Base-by-base conservation (phyloP, 768 basidiomycete species). In the Lentinula guzmanii region DNA sequence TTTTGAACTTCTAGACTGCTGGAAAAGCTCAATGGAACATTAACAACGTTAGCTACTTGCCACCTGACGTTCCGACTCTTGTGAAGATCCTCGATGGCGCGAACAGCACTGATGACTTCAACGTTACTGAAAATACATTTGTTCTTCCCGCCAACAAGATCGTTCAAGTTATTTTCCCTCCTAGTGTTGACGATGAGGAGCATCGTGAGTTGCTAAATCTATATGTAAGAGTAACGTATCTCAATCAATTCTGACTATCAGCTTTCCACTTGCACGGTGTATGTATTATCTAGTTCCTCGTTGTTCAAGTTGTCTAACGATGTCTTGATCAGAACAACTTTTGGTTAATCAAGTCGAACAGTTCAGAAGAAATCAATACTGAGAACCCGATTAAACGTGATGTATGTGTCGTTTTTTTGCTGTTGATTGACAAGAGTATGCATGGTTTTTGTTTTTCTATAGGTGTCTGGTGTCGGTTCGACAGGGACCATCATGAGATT, bases 381-480 rank as follows among this genome's bases (percentile, higher is more conserved):
- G 79, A 79, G 48, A 79, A 88, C 70, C 87, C 87, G 1, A 76
- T 83, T 18, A 62, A 62, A 13, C 69, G 70, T 58, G 70, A 71
- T 51, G 67, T 69, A 63, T 24, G 65, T 11, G 33, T 8, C 13
- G 33, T n/a, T 39, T 16, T 52, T 21, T 34, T 34, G 24, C 46
- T 15, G n/a, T 28, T 18, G 33, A 0, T 24, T 28, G 13, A 33
- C 24, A 9, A 21, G 8, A 21, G 10, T 3, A 13, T 7, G 28
- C 0, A 54, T 39, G 16, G 1, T 10, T 21, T 21, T 4, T 16
- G 6, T n/a, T 9, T 58, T 24, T 13, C n/a, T 57, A 11, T 11
- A 70, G 66, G 62, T 64, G 18, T 58, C 64, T 10, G 67, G 55
- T 21, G 58, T 65, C 9, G 69, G 67, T 39, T 24, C 51, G 10